phyloP scores from a whole-genome alignment of 73 alveolate species.

The Paramecium pentaurelia region DNA sequence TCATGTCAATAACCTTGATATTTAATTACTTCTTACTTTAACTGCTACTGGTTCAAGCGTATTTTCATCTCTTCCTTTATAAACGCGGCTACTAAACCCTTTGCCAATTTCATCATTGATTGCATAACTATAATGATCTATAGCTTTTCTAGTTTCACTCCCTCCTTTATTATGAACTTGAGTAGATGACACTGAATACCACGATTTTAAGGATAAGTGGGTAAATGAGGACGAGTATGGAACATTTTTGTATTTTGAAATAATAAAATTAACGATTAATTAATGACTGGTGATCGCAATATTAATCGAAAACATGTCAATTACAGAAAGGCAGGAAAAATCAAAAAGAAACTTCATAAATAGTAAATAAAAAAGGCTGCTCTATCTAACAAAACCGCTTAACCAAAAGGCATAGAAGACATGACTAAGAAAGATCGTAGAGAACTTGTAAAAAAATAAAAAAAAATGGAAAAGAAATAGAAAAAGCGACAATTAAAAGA shows the following conservation, averaged over 20 bases:
- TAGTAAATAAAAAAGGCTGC: background rate
- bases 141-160: conserved; percentile 57
- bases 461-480: background rate
- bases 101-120: conserved; percentile 58
- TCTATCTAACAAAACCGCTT: background rate
- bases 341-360: conserved; percentile 31
- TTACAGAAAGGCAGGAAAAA: conserved; percentile 15
- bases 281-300: conserved; percentile 48
- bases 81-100: conserved; percentile 51
- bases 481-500: background rate
- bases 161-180: conserved; percentile 20
- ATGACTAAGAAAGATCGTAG: conserved; percentile 44
- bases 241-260: background rate
- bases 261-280: conserved; percentile 32
- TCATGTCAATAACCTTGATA: conserved; percentile 54
- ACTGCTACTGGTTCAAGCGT: conserved; percentile 60
- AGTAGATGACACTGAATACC: background rate
- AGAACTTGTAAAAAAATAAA: conserved; percentile 12
- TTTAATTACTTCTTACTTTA: background rate
- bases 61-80: conserved; percentile 58
- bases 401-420: conserved; percentile 20
- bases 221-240: conserved; percentile 6
- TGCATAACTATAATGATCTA: conserved; percentile 59
- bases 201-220: conserved; percentile 25
- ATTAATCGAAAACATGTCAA: conserved; percentile 37